A percentile compares a stretch with the other conserved stretches of the same genome.
Conservation (phyloP, 2,329 filamentous ascomycete species). For the Bipolaris sorokiniana region DNA sequence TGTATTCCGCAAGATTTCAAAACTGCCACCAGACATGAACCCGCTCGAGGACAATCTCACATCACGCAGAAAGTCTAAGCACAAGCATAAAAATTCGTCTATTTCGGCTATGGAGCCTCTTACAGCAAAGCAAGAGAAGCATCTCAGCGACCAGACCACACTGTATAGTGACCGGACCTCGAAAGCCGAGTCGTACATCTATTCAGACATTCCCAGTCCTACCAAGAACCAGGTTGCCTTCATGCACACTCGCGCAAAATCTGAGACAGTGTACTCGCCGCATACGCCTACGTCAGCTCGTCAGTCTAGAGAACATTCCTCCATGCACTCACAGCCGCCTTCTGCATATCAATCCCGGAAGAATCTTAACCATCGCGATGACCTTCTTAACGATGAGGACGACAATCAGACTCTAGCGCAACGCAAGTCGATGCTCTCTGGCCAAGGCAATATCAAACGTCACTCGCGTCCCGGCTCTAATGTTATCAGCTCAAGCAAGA, state of each 20-base stretch:
- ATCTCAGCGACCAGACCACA: constrained; percentile 58
- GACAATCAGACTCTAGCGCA: constrained; percentile 43
- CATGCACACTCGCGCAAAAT: constrained; percentile 75
- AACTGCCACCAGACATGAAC: constrained; percentile 92
- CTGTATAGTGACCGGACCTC: constrained; percentile 46
- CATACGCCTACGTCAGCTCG: constrained; percentile 59
- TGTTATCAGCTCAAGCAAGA: constrained; percentile 36
- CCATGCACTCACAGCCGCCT: constrained; percentile 50
- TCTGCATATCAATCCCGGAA: constrained; percentile 48
- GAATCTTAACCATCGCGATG: constrained; percentile 45
- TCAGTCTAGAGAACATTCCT: constrained; percentile 59
- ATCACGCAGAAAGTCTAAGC: constrained; percentile 64
- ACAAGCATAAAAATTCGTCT: constrained; percentile 76
- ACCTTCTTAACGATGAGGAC: constrained; percentile 34
- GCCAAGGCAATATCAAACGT: constrained; percentile 44
- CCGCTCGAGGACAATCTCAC: constrained; percentile 87
- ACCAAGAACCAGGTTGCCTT: constrained; percentile 70
- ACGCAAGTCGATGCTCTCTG: constrained; percentile 42
- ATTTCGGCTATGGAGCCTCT: constrained; percentile 52
- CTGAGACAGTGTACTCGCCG: constrained; percentile 60
- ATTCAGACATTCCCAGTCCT: constrained; percentile 37
- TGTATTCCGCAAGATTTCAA: constrained; percentile 80
- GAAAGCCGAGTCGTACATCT: constrained; percentile 37
- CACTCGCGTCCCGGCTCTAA: constrained; percentile 37
- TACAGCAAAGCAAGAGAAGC: constrained; percentile 64